phyloP scores from a whole-genome alignment of 2,329 filamentous ascomycete genomes.

The Knufia fluminis region DNA sequence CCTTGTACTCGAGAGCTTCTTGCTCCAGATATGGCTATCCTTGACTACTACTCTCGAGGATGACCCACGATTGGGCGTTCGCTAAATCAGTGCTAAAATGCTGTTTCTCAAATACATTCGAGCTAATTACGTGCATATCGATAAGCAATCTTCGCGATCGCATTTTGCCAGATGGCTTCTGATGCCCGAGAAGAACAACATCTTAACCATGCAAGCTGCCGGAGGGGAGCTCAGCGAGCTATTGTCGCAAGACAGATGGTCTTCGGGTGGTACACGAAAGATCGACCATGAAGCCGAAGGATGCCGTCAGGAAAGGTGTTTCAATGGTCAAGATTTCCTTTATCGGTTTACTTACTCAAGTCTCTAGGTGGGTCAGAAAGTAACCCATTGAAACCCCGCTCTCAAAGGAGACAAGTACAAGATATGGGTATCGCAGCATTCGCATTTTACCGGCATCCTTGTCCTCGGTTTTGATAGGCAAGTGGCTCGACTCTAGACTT shows the following conservation, averaged over 20 bases:
- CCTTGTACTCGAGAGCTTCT: conserved; percentile 2
- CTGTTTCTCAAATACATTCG: neutral
- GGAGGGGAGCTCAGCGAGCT: neutral
- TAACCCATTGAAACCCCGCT: neutral
- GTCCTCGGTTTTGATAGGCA: neutral
- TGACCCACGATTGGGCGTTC: neutral
- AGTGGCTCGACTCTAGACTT: neutral
- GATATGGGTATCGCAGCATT: neutral
- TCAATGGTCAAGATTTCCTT: too few relatives aligned
- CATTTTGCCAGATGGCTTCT: neutral
- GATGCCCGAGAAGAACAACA: neutral
- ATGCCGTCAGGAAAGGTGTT: too few relatives aligned
- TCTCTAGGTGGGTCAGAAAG: neutral
- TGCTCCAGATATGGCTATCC: neutral
- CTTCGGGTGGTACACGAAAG: too few relatives aligned
- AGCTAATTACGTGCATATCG: conserved; percentile 1
- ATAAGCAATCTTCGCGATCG: neutral
- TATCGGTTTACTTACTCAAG: neutral
- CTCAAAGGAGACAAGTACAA: neutral
- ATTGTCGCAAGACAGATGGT: too few relatives aligned
- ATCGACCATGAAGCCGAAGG: too few relatives aligned
- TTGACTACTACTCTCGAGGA: neutral
- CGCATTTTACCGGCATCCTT: neutral
- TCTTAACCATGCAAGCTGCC: neutral
- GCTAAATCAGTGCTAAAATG: neutral